These are phyloP conservation scores for Emergomyces orientalis DNA, from an alignment of 2,329 filamentous ascomycete species.

Conservation along the genomic window DNA sequence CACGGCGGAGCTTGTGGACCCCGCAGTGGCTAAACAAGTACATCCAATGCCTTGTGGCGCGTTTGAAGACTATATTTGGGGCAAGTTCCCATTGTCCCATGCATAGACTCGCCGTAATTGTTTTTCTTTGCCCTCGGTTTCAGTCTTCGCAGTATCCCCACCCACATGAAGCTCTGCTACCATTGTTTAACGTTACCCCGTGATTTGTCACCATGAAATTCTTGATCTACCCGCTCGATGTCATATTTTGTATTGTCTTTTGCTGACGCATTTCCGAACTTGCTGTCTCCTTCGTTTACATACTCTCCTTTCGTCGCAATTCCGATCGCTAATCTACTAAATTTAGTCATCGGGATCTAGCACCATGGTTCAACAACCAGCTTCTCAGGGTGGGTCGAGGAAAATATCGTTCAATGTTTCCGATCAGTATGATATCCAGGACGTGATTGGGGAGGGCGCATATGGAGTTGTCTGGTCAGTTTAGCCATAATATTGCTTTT, in stretches of 20 bases:
- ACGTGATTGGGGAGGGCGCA: constrained; percentile 96
- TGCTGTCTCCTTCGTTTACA: neutral
- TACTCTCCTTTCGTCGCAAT: constrained; percentile 1
- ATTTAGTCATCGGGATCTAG: constrained; percentile 2
- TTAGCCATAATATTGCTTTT: neutral
- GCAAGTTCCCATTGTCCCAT: constrained; percentile 1
- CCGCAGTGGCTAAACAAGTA: neutral
- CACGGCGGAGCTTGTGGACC: neutral
- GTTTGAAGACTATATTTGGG: constrained; percentile 1
- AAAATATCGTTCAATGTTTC: constrained; percentile 99
- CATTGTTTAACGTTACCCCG: neutral
- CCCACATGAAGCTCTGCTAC: neutral
- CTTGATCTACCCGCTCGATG: no score
- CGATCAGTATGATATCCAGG: constrained; percentile 98
- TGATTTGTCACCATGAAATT: neutral
- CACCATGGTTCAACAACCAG: constrained; percentile 36
- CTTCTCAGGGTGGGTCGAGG: constrained; percentile 51
- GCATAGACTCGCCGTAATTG: neutral
- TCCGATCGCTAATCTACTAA: constrained; percentile 6
- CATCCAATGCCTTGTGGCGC: neutral
- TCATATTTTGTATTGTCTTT: no score
- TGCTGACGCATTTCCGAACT: neutral
- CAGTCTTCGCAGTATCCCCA: neutral
- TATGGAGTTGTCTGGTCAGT: constrained; percentile 96
- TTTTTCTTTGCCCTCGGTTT: neutral